Conservation (phyloP, 1,284 basidiomycete genomes). For the Irpex rosettiformis region DNA sequence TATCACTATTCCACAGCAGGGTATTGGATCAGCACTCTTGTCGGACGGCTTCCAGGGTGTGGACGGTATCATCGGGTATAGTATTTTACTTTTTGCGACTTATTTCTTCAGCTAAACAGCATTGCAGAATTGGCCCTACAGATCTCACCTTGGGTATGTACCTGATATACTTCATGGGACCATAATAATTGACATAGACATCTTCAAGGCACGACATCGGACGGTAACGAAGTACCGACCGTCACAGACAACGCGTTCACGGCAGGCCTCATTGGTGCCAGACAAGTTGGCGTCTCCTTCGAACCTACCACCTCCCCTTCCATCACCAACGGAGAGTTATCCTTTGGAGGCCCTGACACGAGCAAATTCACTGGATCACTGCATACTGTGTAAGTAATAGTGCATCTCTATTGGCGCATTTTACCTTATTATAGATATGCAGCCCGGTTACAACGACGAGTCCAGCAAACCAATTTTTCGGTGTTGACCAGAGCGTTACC, state of each 20-base stretch:
- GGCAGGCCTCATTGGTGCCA: conserved; percentile 21
- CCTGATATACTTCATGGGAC: neutral
- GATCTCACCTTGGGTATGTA: conserved; percentile 37
- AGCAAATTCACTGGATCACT: conserved; percentile 47
- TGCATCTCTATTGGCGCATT: neutral
- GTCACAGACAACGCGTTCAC: conserved; percentile 46
- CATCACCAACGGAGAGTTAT: conserved; percentile 29
- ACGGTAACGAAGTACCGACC: conserved; percentile 30
- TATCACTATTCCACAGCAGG: conserved; percentile 32
- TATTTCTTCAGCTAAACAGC: neutral
- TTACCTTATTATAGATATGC: neutral
- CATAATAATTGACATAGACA: conserved; percentile 1
- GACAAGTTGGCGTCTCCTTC: conserved; percentile 47
- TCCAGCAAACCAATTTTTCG: conserved; percentile 30
- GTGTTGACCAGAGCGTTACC: conserved; percentile 17
- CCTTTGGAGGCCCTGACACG: conserved; percentile 45
- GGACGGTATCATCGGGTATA: conserved; percentile 47
- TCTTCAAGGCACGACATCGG: conserved; percentile 28
- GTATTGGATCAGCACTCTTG: conserved; percentile 48
- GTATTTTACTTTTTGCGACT: neutral
- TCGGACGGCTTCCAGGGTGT: conserved; percentile 35
- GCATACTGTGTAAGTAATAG: conserved; percentile 37
- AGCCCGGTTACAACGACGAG: conserved; percentile 16
- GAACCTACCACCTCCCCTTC: conserved; percentile 34
- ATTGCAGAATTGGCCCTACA: conserved; percentile 41